These are phyloP conservation scores for Trichoderma parareesei DNA, from an alignment of 495 filamentous ascomycete species.

Conservation along the genomic window DNA sequence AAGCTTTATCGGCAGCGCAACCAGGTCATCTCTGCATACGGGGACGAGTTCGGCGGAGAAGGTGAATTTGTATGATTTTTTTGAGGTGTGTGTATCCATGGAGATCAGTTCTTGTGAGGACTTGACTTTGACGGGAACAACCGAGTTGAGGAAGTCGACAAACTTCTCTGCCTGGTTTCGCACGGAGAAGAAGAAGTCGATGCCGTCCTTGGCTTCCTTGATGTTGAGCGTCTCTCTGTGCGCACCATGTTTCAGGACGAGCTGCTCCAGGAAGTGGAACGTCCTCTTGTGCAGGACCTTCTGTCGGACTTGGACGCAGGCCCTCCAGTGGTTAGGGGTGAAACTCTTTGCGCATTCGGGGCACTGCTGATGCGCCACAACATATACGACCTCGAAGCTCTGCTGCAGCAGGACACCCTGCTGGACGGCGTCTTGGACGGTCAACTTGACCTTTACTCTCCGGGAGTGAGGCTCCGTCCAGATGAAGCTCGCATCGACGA, in stretches of 20 bases:
- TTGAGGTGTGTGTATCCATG: slow-evolving; percentile 81
- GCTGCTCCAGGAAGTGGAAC: slow-evolving; percentile 91
- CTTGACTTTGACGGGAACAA: slow-evolving; percentile 68
- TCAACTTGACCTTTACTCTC: slow-evolving; percentile 85
- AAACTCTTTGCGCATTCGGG: slow-evolving; percentile 89
- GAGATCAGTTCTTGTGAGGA: slow-evolving; percentile 90
- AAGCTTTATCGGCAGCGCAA: slow-evolving; percentile 82
- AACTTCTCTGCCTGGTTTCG: slow-evolving; percentile 90
- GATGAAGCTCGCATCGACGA: slow-evolving; percentile 91
- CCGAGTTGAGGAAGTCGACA: slow-evolving; percentile 78
- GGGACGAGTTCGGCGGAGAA: slow-evolving; percentile 82
- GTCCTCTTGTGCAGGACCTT: slow-evolving; percentile 97
- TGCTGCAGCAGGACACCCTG: slow-evolving; percentile 85
- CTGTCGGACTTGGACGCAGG: slow-evolving; percentile 86
- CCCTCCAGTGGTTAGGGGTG: slow-evolving; percentile 80
- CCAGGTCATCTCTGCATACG: slow-evolving; percentile 93
- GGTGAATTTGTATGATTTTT: slow-evolving; percentile 86
- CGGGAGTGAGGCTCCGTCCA: slow-evolving; percentile 97
- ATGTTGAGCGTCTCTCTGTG: slow-evolving; percentile 95
- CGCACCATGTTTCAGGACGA: slow-evolving; percentile 87
- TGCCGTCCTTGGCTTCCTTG: slow-evolving; percentile 84
- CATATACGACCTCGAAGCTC: slow-evolving; percentile 86
- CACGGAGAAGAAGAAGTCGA: slow-evolving; percentile 89
- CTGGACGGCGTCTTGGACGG: slow-evolving; percentile 63
- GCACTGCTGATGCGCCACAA: slow-evolving; percentile 84